Base-by-base conservation (phyloP, 805 yeast species). In the Metschnikowia aberdeeniae region DNA sequence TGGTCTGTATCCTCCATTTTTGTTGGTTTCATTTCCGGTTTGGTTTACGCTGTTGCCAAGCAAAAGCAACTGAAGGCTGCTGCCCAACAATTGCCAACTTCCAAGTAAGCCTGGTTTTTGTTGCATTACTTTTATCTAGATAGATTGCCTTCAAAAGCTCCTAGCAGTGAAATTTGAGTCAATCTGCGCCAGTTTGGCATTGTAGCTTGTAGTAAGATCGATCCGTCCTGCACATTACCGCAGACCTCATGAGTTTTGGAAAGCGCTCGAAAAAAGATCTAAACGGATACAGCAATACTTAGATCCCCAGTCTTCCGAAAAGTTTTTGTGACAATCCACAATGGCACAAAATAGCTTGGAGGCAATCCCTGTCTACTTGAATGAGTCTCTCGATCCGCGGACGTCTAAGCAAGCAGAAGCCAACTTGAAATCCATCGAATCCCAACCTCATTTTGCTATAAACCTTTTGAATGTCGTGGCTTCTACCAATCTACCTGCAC, bases 21-120 rank as follows among this genome's bases (percentile, higher is more conserved):
- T 61, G 77, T 92, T 55, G 99, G 99, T 47, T 93, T 93, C 73
- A 73, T 82, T 53, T 95, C 99, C 51, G 99, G 99, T 67, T 73
- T 93, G 56, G 96, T 90, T 43, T 93, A 93, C 68, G 92, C 97
- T 49, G 86, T 87, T 54, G 96, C 98, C 53, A 93, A 90, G 75
- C 89, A 90, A 75, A 85, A 84, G 76, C 96, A 90, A 73, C 78
- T 76, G 62, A 81, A 75, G 64, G 70, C 62, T 39, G 52, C 52
- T 35, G 48, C 62, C 36, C 67, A 59, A 49, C 62, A 60, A 43
- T 61, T 64, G 57, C 71, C 72, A 43, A 51, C 57, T 7, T 14
- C 55, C 35, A 53, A 53, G 51, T 52, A 49, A 45, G 35, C 27
- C 13, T 34, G 5, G 14, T n/a, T 12, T 30, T 24, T 24, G 34